Evolutionary conservation across 345 rosid species (phyloP).

Genomic region (Dipteronia dyeriana): DNA sequence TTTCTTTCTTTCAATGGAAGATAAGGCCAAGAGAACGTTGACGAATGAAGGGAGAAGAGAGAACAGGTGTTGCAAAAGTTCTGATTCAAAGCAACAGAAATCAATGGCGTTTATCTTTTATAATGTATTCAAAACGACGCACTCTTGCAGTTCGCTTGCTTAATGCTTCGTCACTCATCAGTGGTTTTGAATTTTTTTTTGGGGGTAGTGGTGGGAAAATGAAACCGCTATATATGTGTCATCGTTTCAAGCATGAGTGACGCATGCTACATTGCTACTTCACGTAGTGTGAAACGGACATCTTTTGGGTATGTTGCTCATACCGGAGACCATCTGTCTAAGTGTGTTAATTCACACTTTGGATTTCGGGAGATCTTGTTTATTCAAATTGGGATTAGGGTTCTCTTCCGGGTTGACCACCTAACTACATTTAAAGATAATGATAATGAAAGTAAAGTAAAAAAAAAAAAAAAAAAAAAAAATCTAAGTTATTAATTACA

Average conservation of each 20-base stretch:
- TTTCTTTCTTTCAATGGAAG: background rate
- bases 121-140: conserved; percentile 20
- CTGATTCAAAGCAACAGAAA: conserved; percentile 53
- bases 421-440: no score
- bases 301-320: background rate
- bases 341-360: background rate
- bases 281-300: background rate
- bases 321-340: background rate
- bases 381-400: no score
- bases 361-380: background rate
- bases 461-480: no score
- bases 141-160: background rate
- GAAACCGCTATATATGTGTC: conserved; percentile 6
- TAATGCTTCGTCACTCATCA: background rate
- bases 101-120: conserved; percentile 59
- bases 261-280: background rate
- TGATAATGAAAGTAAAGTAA: no score
- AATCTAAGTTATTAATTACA: no score
- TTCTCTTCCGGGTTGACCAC: no score
- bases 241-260: background rate
- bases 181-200: conserved; percentile 12
- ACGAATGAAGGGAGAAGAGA: conserved; percentile 71
- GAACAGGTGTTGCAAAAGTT: conserved; percentile 84
- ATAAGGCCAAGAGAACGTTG: conserved; percentile 48
- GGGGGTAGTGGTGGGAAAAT: background rate